A percentile compares a stretch with the other conserved stretches of the same genome.
Conservation (phyloP, 2,329 filamentous ascomycete genomes). For the Trichoderma afroharzianum region DNA sequence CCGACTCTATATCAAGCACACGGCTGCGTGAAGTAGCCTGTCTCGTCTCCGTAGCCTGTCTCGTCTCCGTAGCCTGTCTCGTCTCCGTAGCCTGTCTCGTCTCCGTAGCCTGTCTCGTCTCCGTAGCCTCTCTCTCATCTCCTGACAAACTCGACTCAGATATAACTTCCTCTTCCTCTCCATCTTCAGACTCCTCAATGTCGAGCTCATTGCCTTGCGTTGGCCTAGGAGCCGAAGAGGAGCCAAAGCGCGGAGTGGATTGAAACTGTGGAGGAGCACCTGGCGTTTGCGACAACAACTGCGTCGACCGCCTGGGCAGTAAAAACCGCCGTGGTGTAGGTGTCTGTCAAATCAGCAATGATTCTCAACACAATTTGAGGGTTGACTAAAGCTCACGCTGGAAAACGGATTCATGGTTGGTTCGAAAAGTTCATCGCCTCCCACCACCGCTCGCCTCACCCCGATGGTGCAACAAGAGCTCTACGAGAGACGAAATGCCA, state of each 20-base stretch:
- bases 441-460: background rate
- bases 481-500: background rate
- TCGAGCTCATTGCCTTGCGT: slow-evolving; percentile 28
- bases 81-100: slow-evolving; percentile 15
- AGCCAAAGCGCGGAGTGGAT: slow-evolving; percentile 38
- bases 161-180: slow-evolving; percentile 15
- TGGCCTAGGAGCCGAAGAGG: slow-evolving; percentile 30
- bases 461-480: background rate
- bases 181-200: slow-evolving; percentile 35
- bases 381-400: slow-evolving; percentile 8
- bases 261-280: slow-evolving; percentile 33
- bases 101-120: slow-evolving; percentile 15
- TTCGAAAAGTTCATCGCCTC: background rate
- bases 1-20: slow-evolving; percentile 31
- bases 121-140: slow-evolving; percentile 7
- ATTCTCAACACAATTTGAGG: background rate
- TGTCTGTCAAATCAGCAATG: slow-evolving; percentile 28
- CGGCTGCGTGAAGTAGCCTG: slow-evolving; percentile 21
- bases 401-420: slow-evolving; percentile 16
- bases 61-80: slow-evolving; percentile 18
- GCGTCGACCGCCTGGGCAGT: slow-evolving; percentile 33
- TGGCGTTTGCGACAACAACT: slow-evolving; percentile 32
- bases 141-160: slow-evolving; percentile 16
- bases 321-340: slow-evolving; percentile 39
- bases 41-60: slow-evolving; percentile 6